Evolutionary conservation across 2,329 filamentous ascomycete species (phyloP), one percentile per base, ranked within the genome.

Genomic region (Niveomyces coronatus): DNA sequence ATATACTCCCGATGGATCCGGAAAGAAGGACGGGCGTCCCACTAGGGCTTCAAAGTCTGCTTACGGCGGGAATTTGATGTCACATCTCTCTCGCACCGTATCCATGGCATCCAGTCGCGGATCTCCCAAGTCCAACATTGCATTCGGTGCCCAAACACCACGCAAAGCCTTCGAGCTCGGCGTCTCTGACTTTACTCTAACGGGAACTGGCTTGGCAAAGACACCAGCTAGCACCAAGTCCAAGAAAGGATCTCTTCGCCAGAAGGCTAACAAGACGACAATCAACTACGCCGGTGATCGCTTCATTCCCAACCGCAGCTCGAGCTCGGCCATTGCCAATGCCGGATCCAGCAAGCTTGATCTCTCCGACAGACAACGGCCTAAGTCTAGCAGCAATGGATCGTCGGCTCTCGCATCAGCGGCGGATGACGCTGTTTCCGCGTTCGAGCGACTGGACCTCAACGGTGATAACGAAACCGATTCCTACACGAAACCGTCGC

Each of bases 51-150:
- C 69, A 47, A 83, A 86, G 65, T 86, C 86, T 7, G 79, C 86
- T 44, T 91, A 85, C 60, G 77, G 81, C 45, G 82, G 79, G 47
- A 88, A 87, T 62, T 69, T 94, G 42, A 76, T 85, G 47, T 72
- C 84, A 44, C 82, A 87, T 56, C 82, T 94, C 54, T 72, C 82
- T 45, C 83, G 82, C 54, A 79, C 73, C 3, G 64, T 62, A 44
- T 71, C 78, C 45, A 82, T 79, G 65, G 65, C 71, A 28, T 67
- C 74, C 28, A 81, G 85, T 60, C 82, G 84, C 35, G 84, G 91
- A 57, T 95, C 89, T 3, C 87, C 88, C 57, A 96, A 96, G 70
- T 95, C 88, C 43, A 96, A 95, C 70, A 95, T 95, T 60, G 85
- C 83, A 48, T 77, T 79, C 47, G 66, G 67, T 29, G 74, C 76